These are phyloP conservation scores for Streptanthus diversifolius DNA, from an alignment of 345 rosid species.

Conservation along the genomic window DNA sequence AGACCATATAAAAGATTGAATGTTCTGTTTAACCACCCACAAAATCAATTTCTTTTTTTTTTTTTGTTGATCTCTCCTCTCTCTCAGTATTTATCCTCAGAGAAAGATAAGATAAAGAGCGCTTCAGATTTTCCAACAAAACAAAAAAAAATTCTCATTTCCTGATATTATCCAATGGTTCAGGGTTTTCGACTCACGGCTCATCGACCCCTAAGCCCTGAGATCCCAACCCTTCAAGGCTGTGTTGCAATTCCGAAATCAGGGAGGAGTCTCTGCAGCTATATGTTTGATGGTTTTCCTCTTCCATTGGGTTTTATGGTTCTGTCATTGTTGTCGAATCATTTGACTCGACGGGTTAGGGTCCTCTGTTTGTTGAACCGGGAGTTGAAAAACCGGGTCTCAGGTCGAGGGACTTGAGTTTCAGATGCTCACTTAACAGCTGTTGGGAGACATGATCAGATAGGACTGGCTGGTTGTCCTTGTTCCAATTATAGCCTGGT, in stretches of 20 bases:
- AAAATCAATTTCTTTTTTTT: conserved; percentile 28
- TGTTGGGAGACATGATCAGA: conserved; percentile 68
- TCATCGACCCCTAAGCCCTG: conserved; percentile 5
- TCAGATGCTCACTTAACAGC: conserved; percentile 54
- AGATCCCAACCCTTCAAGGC: conserved; percentile 24
- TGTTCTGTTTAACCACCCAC: conserved; percentile 29
- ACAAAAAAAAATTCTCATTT: conserved; percentile 15
- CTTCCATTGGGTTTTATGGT: conserved; percentile 20
- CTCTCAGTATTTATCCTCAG: conserved; percentile 14
- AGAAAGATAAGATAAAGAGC: conserved; percentile 16
- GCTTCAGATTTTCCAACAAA: conserved; percentile 20
- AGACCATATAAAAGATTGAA: not conserved
- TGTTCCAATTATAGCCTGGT: conserved; percentile 40
- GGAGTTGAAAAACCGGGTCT: conserved; percentile 43
- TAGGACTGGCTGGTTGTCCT: conserved; percentile 47
- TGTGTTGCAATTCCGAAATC: conserved; percentile 10
- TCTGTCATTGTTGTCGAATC: conserved; percentile 25
- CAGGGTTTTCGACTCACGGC: not conserved
- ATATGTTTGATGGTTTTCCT: conserved; percentile 12
- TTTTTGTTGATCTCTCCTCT: conserved; percentile 16
- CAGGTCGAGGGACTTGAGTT: conserved; percentile 52
- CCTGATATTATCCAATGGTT: conserved; percentile 25
- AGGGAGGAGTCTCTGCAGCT: conserved; percentile 18
- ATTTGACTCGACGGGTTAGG: conserved; percentile 20
- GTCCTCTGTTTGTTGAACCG: conserved; percentile 41